Base-by-base conservation (phyloP, 441 rosid genomes). In the Omphalea diandra region DNA sequence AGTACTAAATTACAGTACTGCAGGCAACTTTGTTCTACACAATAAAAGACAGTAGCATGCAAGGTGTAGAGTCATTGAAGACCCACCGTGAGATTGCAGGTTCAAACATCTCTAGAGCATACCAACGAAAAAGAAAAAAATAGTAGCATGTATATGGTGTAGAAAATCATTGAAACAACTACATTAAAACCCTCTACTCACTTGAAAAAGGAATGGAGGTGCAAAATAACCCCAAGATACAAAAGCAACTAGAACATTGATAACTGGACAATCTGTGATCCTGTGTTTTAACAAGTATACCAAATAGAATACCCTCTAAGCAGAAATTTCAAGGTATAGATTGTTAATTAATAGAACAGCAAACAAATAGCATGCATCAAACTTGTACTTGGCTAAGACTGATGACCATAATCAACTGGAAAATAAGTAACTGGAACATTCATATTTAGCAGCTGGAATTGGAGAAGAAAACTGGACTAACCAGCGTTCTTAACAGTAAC, bases 391-490 rank as follows among this genome's bases (percentile, higher is more conserved):
- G n/a, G 50, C 49, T 40, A 61, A 40, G n/a, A n/a, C n/a, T n/a
- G n/a, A n/a, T n/a, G n/a, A n/a, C n/a, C 38, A 44, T 5, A 32
- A 44, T 27, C 38, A 63, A 29, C 67, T 2, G 24, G 55, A 43
- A 43, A 46, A 29, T 15, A 6, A 18, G 17, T 46, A 4, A 46
- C 18, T 17, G 50, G 50, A 5, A 14, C 50, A 17, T 14, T 46
- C 50, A 46, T 41, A 41, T 63, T 17, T 41, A 33, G 36, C 2
- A 43, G 67, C 67, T 63, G 15, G 32, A 43, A 63, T 43, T 41
- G 33, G 35, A 46, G 41, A 35, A 36, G 47, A 36, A 22, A 15
- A 33, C 26, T 20, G 56, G 20, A 65, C 11, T 22, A 33, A 6
- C 43, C 1, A 33, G 59, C 27, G 35, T 20, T 59, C 70, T 24